These are phyloP conservation scores for Diversispora eburnea DNA, from an alignment of 192 early-diverging fungal genomes.

Conservation along the genomic window DNA sequence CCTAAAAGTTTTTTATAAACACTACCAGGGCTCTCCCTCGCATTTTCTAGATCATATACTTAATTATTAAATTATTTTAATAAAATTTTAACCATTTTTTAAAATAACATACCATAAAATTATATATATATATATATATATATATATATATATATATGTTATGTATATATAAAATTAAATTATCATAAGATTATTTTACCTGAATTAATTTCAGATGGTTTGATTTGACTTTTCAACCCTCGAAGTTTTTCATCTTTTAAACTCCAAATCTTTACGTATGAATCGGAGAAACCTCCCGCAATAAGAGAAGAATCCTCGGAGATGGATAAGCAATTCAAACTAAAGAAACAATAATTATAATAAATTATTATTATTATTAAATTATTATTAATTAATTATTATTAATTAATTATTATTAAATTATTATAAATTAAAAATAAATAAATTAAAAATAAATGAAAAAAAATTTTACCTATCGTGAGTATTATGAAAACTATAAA, in stretches of 20 bases:
- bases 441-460: background rate
- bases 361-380: background rate
- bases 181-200: background rate
- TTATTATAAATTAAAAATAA: background rate
- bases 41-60: slow-evolving; percentile 56
- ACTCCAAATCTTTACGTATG: slow-evolving; percentile 90
- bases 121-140: background rate
- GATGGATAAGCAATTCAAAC: slow-evolving; percentile 79
- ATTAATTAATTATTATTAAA: background rate
- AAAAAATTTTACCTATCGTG: slow-evolving; percentile 61
- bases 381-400: too few relatives aligned
- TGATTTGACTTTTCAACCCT: slow-evolving; percentile 60
- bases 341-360: slow-evolving; percentile 27
- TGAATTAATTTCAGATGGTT: slow-evolving; percentile 48
- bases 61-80: background rate
- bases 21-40: slow-evolving; percentile 57
- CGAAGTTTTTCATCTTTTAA: slow-evolving; percentile 71
- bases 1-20: slow-evolving; percentile 72
- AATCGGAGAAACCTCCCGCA: slow-evolving; percentile 92
- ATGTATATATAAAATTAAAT: too few relatives aligned
- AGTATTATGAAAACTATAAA: slow-evolving; percentile 95
- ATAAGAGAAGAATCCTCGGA: slow-evolving; percentile 79
- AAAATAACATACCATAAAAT: background rate
- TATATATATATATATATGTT: background rate
- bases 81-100: background rate